phyloP scores from a whole-genome alignment of 345 rosid species.

The thale cress (Arabidopsis thaliana) region TAIR10.1 NC_003074.8:1020501-1021000 shows the following conservation, averaged over 20 bases:
- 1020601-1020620: neutral
- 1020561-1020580: neutral
- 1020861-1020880: neutral
- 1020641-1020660: neutral
- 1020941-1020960: too few species aligned
- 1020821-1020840: neutral
- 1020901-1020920: neutral
- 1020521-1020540: neutral
- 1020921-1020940: neutral
- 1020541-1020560: neutral
- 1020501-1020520: neutral
- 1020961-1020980: neutral
- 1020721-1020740: neutral
- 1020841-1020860: neutral
- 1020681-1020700: neutral
- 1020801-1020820: neutral
- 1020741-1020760: neutral
- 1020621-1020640: neutral
- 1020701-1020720: too few species aligned
- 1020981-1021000: neutral
- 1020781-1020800: too few species aligned
- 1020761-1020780: too few species aligned
- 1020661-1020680: neutral
- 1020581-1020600: neutral
- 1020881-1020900: neutral